Percentiles rank a stretch among this genome's conserved stretches.
Conservation (phyloP, 208 protist genomes). For the Crithidia thermophila region DNA sequence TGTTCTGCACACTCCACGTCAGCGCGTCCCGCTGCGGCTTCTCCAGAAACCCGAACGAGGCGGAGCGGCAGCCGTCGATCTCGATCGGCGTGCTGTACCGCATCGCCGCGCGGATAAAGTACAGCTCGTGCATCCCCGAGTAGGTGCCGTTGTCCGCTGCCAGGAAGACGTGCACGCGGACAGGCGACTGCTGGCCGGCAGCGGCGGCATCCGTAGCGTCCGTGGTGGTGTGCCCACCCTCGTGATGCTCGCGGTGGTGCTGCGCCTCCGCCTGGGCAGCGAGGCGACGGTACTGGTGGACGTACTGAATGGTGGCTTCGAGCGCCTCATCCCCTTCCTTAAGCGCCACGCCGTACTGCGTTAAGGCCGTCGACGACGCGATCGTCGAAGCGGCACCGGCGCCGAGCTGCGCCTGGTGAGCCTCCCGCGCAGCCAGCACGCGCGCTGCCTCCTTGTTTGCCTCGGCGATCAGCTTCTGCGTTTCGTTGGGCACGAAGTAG, state of each 20-base stretch:
- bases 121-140: conserved; percentile 57
- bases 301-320: conserved; percentile 27
- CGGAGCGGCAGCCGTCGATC: conserved; percentile 42
- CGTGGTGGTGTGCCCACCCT: background rate
- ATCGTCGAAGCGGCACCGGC: background rate
- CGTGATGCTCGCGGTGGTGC: background rate
- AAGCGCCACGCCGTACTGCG: conserved; percentile 30
- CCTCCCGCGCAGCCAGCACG: conserved; percentile 18
- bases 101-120: conserved; percentile 51
- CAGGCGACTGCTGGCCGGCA: conserved; percentile 6
- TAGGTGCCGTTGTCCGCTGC: conserved; percentile 60
- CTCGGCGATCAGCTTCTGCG: conserved; percentile 35
- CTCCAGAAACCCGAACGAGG: conserved; percentile 49
- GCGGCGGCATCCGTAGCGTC: background rate
- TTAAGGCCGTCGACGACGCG: background rate
- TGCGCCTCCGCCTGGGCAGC: background rate
- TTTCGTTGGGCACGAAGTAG: conserved; percentile 35
- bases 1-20: conserved; percentile 21
- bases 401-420: conserved; percentile 6
- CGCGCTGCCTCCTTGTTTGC: conserved; percentile 26
- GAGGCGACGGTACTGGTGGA: conserved; percentile 26
- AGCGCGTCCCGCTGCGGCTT: conserved; percentile 40
- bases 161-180: conserved; percentile 53
- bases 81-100: conserved; percentile 35
- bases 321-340: conserved; percentile 32